Evolutionary conservation across 148 eudicot species (phyloP), one percentile per base, ranked within the genome.

Genomic region (Bassia scoparia): DNA sequence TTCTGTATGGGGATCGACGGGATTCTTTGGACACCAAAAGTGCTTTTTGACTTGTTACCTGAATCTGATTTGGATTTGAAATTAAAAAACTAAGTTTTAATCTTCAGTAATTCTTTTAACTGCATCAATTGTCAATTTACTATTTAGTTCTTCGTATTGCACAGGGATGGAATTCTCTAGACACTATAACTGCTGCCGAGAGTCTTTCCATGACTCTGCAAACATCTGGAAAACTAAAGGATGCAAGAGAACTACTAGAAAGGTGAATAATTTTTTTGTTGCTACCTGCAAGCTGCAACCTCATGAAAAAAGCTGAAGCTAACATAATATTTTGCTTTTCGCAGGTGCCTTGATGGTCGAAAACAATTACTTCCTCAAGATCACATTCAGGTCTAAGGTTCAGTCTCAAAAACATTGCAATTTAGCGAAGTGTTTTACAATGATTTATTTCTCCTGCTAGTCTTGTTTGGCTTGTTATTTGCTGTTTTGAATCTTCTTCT

Each of bases 161-260:
- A 72, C 81, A 96, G 99, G 97, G 99, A 66, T 92, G 96, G 97
- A 81, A 81, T 68, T 85, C 90, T 69, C 69, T 90, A 84, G 96
- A 90, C 35, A 96, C 96, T 73, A 84, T 92, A 70, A 77, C 83
- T 77, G 87, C 89, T 68, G 96, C 96, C 71, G 99, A 96, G 80
- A 81, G 82, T 74, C 92, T 96, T 68, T 84, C 96, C 29, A 69
- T 85, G 78, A 86, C 89, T 62, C 87, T 92, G 76, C 88, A 90
- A 78, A 80, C 83, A 60, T 46, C 71, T 72, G 97, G 99, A 73
- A 84, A 77, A 68, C 79, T 89, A 68, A 77, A 43, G 62, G 95
- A 92, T 76, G 92, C 99, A 35, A 79, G 80, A 82, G 96, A 88
- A 72, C 83, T 92, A 33, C 76, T 92, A 67, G 85, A 87, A 79